Base-by-base conservation (phyloP, 306 rosid genomes). In the Senna siamea region DNA sequence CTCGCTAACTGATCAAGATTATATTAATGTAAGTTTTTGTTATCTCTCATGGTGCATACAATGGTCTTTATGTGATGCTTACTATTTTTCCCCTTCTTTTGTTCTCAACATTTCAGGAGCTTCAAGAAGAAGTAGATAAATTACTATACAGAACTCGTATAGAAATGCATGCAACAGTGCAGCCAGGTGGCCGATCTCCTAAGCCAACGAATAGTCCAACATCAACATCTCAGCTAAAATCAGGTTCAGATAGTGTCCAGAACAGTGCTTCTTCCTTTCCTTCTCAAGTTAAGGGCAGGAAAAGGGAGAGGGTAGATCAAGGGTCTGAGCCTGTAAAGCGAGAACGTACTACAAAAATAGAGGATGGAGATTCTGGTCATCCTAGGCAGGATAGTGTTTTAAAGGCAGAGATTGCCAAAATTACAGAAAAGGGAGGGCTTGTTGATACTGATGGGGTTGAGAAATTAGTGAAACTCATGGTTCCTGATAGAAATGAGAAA, bases 1-100 rank as follows among this genome's bases (percentile, higher is more conserved):
- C 88, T 88, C 90, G 93, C 73, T 85, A 83, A 85, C 87, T 32
- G 90, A 88, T 82, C 86, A 85, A 70, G 87, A 83, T 64, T 88
- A 83, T 69, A 75, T 88, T 88, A 67, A 88, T 88, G 93, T 88
- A 81, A 77, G 93, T 76, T 76, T 26, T 68, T n/a, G n/a, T 9
- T 28, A 34, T 17, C 7, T 50, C 19, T 54, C 14, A 8, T 40
- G 15, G 26, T 59, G 44, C 46, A 23, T 4, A 13, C 26, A 26
- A 9, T 28, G 30, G 17, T 22, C 34, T 38, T 12, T 22, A 40
- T 71, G 2, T n/a, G 41, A 20, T 9, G 30, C 14, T 56, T 20
- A n/a, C 9, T 52, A 34, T n/a, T 46, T 23, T 26, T 13, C 13
- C 18, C 9, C 59, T 23, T 1, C 1, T 56, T 56, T 28, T 56